Conservation (phyloP, 768 basidiomycete species). For the Hirschioporus abietinus region DNA sequence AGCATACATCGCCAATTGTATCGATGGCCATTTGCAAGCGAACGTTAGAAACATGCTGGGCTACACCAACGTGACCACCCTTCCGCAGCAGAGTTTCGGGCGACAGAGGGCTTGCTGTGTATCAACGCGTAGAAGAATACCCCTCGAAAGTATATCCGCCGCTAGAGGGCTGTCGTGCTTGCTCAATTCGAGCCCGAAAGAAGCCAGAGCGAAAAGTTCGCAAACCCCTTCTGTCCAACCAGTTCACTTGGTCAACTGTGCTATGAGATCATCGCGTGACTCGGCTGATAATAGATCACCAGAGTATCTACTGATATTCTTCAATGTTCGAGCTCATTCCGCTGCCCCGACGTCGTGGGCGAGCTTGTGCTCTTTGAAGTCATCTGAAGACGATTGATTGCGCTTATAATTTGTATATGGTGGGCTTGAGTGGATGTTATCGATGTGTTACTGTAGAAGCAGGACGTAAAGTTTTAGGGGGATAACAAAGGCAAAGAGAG, state of each 20-base stretch:
- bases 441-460: not conserved
- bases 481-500: not conserved
- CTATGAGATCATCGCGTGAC: not conserved
- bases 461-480: not conserved
- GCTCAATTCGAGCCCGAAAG: not conserved
- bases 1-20: not conserved
- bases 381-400: not conserved
- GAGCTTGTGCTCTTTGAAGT: not conserved
- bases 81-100: not conserved
- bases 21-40: not conserved
- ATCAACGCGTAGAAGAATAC: not conserved
- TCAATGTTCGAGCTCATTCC: not conserved
- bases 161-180: not conserved
- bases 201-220: not conserved
- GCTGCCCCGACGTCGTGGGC: not conserved
- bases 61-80: not conserved
- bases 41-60: not conserved
- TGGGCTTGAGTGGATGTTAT: not conserved
- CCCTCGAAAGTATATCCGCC: not conserved
- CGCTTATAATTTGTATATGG: not conserved
- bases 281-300: not conserved
- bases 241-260: not conserved
- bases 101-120: not conserved
- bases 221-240: not conserved
- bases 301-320: not conserved